Evolutionary conservation across 2,329 filamentous ascomycete species (phyloP), one percentile per base, ranked within the genome.

Genomic region (Acrocalymma vagum): DNA sequence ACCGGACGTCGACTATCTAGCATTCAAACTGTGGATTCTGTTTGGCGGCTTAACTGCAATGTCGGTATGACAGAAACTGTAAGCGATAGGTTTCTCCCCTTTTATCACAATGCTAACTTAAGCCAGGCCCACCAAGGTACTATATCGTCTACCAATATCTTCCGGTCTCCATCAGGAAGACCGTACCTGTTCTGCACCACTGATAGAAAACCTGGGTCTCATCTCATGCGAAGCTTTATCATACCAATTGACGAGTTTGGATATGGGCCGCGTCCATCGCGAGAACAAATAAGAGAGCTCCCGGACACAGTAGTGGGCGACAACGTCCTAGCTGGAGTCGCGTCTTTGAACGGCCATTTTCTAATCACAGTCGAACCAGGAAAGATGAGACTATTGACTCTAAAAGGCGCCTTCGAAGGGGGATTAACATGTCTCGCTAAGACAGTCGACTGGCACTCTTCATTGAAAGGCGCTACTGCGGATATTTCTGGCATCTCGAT

Each of bases 181-280:
- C 37, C 42, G 20, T 52, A 59, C 21, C 40, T 59, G 7, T 44
- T 59, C 24, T 53, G 54, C 21, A 48, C 51, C n/a, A 43, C 52
- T 13, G 42, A 55, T 15, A 51, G 55, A 15, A 48, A 35, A 24
- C 45, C 40, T 28, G 53, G 53, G 15, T 57, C 51, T 7, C 33
- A 45, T 16, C 26, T 52, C 16, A 18, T 42, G 3, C 47, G 38
- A 15, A 57, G 40, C n/a, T 59, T 58, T 31, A 45, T 59, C 11
- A 41, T 43, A 6, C 47, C 53, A 5, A 24, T 59, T 15, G 48
- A 41, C 9, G 29, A 22, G 3, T 29, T 39, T 2, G 22, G 31
- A 10, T 29, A 32, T 17, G 40, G 33, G 23, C 36, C 32, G 14
- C 25, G 39, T 13, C 15, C 14, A 13, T 21, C 31, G 8, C 39